Base-by-base conservation (phyloP, 2,329 filamentous ascomycete genomes). In the Phoma sp. region DNA sequence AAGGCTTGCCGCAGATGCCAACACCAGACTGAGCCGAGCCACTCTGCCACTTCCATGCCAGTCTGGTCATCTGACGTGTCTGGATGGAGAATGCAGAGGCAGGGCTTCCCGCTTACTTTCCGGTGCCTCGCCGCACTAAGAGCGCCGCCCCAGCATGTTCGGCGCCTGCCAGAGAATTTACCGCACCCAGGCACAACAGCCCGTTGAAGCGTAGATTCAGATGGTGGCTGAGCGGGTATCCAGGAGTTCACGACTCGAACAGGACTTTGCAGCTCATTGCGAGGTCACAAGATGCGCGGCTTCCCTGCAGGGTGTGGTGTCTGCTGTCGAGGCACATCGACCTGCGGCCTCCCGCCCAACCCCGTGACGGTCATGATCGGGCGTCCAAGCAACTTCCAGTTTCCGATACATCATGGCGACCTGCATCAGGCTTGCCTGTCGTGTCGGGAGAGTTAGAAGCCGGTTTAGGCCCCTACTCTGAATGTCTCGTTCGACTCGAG, bases 301-400 rank as follows among this genome's bases (percentile, higher is more conserved):
- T 62, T 56, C 55, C 45, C 67, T 70, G 66, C 70, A 71, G 65
- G 55, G 63, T 66, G 61, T 67, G 55, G 63, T 66, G 61, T 67
- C 64, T 63, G 63, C 53, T 67, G 56, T 69, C 54, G 65, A 67
- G 64, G 51, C 58, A 68, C 69, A 68, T 62, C 49, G 57, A 48
- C 51, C 61, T 74, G 73, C 73, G 73, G 72, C 71, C 71, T 74
- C 71, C 72, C 72, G 72, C 59, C 41, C 56, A 43, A 63, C 58
- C 64, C 67, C 70, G 65, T 72, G 69, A 73, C 63, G 59, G 58
- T 58, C 43, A 68, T 63, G 60, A 51, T 57, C 58, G 61, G 57
- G 61, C 63, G 55, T 64, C 65, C 67, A 70, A 72, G 61, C 58
- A 71, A 43, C 43, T 62, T 51, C 51, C 55, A 68, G 58, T 50